These are phyloP conservation scores for Leccinellum albellum DNA, from an alignment of 768 basidiomycete species.

Conservation along the genomic window DNA sequence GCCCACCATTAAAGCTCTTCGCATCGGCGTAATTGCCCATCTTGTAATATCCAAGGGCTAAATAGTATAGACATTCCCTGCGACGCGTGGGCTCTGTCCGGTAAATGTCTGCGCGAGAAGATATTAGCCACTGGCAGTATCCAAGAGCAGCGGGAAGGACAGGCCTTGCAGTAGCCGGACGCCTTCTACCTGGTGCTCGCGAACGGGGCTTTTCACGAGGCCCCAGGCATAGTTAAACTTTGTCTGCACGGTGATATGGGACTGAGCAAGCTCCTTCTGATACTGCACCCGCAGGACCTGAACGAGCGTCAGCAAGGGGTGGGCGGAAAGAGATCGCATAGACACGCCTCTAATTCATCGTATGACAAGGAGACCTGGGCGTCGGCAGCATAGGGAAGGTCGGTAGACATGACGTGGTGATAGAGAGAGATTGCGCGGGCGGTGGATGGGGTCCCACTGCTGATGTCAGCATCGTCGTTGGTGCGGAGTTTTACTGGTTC, in stretches of 20 bases:
- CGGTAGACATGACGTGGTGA: conserved; percentile 55
- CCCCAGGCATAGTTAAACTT: conserved; percentile 99
- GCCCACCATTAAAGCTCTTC: conserved; percentile 85
- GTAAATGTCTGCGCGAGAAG: conserved; percentile 70
- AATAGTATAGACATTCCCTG: conserved; percentile 94
- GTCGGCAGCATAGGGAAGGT: conserved; percentile 94
- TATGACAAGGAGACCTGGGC: conserved; percentile 84
- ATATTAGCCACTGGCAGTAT: conserved; percentile 4
- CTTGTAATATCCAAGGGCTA: conserved; percentile 95
- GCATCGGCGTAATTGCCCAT: conserved; percentile 94
- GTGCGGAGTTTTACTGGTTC: conserved; percentile 21
- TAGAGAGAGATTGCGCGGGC: conserved; percentile 9
- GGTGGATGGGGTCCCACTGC: conserved; percentile 22
- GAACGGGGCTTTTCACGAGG: conserved; percentile 83
- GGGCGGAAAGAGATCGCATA: not conserved
- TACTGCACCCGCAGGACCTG: conserved; percentile 87
- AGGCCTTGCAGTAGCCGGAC: conserved; percentile 86
- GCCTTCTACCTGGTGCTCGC: conserved; percentile 87
- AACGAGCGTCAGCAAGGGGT: not conserved
- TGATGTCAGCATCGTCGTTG: conserved; percentile 24
- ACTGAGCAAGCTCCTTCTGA: conserved; percentile 78
- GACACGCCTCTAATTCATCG: conserved; percentile 80
- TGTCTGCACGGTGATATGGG: conserved; percentile 88
- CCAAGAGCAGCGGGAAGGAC: conserved; percentile 7
- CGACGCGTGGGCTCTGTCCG: conserved; percentile 80